Evolutionary conservation across 306 rosid species (phyloP).

Genomic region (Macrotyloma uniflorum): DNA sequence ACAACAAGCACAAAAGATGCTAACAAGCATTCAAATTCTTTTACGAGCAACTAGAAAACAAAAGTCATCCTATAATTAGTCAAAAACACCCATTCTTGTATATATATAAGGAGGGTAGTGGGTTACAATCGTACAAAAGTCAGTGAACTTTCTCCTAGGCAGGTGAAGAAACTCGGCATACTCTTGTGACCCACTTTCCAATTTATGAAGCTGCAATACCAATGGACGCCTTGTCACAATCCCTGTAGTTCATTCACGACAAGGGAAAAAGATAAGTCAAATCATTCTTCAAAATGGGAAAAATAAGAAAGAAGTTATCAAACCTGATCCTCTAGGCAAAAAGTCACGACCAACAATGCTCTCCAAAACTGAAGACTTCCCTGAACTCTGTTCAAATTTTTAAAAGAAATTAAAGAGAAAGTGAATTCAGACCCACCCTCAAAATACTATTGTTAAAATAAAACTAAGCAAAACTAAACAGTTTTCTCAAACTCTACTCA

Average conservation of each 20-base stretch:
- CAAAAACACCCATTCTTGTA: neutral
- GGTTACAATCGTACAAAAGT: conserved; percentile 58
- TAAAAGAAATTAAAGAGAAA: neutral
- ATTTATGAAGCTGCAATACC: conserved; percentile 93
- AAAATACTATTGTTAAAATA: too few species aligned
- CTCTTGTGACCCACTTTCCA: conserved; percentile 74
- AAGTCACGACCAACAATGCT: conserved; percentile 98
- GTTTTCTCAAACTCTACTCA: neutral
- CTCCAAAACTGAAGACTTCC: conserved; percentile 96
- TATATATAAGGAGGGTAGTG: neutral
- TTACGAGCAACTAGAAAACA: conserved; percentile 12
- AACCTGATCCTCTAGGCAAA: conserved; percentile 99
- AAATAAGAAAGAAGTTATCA: neutral
- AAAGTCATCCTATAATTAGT: neutral
- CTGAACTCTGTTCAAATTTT: conserved; percentile 77
- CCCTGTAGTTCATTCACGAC: conserved; percentile 57
- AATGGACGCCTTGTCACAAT: conserved; percentile 93
- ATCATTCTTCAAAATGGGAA: neutral
- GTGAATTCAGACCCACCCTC: neutral
- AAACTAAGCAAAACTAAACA: neutral
- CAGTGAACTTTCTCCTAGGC: conserved; percentile 74
- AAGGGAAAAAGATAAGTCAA: neutral
- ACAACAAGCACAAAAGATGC: neutral
- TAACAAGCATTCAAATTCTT: neutral
- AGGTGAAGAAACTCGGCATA: conserved; percentile 96